These are phyloP conservation scores for Carex kokanica DNA, from an alignment of 176 grass and related monocot genomes.

Conservation along the genomic window DNA sequence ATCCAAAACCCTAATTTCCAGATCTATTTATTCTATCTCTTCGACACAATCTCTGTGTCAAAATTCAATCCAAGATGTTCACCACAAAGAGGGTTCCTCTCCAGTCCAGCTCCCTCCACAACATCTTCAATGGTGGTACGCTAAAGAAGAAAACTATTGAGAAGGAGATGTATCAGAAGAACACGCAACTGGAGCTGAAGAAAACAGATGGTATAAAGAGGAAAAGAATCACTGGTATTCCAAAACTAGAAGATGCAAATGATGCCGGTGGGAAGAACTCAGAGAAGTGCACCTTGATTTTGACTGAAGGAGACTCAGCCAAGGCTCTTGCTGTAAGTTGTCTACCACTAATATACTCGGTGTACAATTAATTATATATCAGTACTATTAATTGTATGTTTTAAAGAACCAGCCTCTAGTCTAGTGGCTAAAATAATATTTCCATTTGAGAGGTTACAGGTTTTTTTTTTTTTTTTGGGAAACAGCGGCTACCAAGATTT, in stretches of 20 bases:
- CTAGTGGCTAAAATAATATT: too few species aligned
- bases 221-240: constrained; percentile 42
- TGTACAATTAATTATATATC: neutral
- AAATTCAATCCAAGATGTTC: constrained; percentile 33
- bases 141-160: constrained; percentile 64
- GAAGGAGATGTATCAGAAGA: constrained; percentile 90
- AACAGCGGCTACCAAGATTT: too few species aligned
- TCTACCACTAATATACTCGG: neutral
- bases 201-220: constrained; percentile 44
- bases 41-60: constrained; percentile 24
- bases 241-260: constrained; percentile 51
- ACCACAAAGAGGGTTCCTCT: constrained; percentile 44
- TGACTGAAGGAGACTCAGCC: constrained; percentile 51
- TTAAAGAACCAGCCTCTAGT: neutral
- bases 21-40: constrained; percentile 14
- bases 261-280: constrained; percentile 47
- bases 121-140: constrained; percentile 32
- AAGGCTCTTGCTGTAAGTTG: constrained; percentile 46
- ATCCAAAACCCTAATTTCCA: neutral
- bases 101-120: constrained; percentile 66
- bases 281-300: constrained; percentile 46
- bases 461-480: too few species aligned
- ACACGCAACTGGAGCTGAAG: constrained; percentile 67
- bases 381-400: neutral
- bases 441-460: too few species aligned